Base-by-base conservation (phyloP, 495 filamentous ascomycete species). In the Aspergillus conjunctus region DNA sequence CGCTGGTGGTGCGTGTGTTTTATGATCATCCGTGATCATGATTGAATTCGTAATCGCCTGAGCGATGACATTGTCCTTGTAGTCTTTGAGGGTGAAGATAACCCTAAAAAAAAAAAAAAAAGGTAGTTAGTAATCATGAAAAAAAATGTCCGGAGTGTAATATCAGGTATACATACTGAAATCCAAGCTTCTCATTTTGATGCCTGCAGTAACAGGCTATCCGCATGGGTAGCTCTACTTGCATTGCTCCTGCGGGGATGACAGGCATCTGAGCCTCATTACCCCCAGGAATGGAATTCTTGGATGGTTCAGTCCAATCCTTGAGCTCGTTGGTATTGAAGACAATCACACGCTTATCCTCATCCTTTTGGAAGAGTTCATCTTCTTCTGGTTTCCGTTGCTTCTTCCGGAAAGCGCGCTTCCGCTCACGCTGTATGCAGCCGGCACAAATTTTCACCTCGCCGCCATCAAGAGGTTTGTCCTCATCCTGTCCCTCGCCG, bases 11-110 rank as follows among this genome's bases (percentile, higher is more conserved):
- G 81, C 74, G 59, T 90, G 87, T 3, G 91, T 93, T 72, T 98
- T 98, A 76, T 98, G 93, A 69, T 98, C 93, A 72, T 98, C 93
- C 1, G 93, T 97, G 66, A 98, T 97, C 81, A 96, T 88, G 56
- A 96, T 94, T 0, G 91, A 88, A 34, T 85, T 83, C 6, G 91
- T 92, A 26, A 96, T 87, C n/a, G 84, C 83, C 67, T 98, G 93
- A 18, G 92, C 89, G 51, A 97, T 73, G 20, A 95, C 73, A 44
- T 86, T 85, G 67, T 84, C 87, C 54, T 81, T 66, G 62, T 87
- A 82, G 76, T 96, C 90, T 67, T 92, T 95, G 54, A 98, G 76
- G 3, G 93, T 97, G 69, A 97, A 94, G 32, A 98, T 95, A 63
- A 98, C 91, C 67, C 81, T 84, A 64, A 18, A 57, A 43, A 51